Evolutionary conservation across 1,284 basidiomycete species (phyloP).

Genomic region (Retiboletus fuscus): DNA sequence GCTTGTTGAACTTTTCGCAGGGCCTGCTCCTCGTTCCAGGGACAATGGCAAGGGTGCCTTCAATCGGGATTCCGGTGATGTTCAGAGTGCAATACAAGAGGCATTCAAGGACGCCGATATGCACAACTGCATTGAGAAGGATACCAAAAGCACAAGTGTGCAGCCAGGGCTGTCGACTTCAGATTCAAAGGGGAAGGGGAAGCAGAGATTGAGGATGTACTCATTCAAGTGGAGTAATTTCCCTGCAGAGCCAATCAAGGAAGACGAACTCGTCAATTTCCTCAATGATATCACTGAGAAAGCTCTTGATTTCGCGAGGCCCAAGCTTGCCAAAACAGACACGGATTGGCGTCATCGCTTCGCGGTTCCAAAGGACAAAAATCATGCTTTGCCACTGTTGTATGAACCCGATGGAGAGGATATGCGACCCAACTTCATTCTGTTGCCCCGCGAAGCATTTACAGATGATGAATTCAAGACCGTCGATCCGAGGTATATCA

Average conservation of each 20-base stretch:
- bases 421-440: constrained; percentile 34
- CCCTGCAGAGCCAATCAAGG: constrained; percentile 18
- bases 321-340: not conserved
- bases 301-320: constrained; percentile 17
- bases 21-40: fast-evolving
- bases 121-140: not conserved
- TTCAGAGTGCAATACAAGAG: constrained; percentile 9
- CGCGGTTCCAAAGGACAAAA: constrained; percentile 18
- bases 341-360: constrained; percentile 28
- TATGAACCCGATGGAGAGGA: constrained; percentile 32
- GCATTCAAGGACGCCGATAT: constrained; percentile 18
- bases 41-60: not conserved
- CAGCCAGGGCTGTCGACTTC: not conserved
- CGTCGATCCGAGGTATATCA: no score
- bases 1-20: constrained; percentile 19
- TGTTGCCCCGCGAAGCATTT: constrained; percentile 34
- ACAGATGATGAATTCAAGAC: no score
- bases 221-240: constrained; percentile 28
- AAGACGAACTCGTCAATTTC: constrained; percentile 25
- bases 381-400: constrained; percentile 24
- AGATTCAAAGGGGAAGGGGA: not conserved
- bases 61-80: not conserved
- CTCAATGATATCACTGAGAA: no score
- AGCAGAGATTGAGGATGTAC: constrained; percentile 12
- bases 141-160: not conserved